phyloP scores from a whole-genome alignment of 2,329 filamentous ascomycete genomes.

The Sarocladiaceae sp. region DNA sequence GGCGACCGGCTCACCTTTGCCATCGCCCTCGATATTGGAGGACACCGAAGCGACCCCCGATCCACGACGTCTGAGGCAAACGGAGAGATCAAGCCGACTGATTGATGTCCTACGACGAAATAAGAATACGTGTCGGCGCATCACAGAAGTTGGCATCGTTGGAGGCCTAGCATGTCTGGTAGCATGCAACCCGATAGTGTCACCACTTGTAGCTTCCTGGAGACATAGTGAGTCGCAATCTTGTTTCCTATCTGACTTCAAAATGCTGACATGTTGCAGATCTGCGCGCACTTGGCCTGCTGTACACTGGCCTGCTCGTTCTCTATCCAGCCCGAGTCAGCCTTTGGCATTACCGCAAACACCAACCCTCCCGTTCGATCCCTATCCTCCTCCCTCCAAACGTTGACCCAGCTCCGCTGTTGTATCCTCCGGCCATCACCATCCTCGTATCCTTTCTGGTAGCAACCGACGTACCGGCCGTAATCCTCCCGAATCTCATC shows the following conservation, averaged over 20 bases:
- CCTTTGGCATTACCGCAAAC: conserved; percentile 35
- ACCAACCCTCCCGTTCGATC: conserved; percentile 29
- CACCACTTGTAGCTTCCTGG: conserved; percentile 39
- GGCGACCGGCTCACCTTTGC: conserved; percentile 47
- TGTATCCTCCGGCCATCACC: conserved; percentile 77
- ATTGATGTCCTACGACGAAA: conserved; percentile 32
- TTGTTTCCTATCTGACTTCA: conserved; percentile 8
- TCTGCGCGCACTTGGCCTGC: conserved; percentile 29
- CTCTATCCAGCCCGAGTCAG: conserved; percentile 57
- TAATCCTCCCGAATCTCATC: conserved; percentile 74
- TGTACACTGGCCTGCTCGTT: conserved; percentile 34
- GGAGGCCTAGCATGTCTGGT: conserved; percentile 42
- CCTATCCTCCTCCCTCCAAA: conserved; percentile 56
- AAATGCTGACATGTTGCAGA: conserved; percentile 26
- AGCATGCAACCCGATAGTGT: conserved; percentile 38
- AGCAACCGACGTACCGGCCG: conserved; percentile 50
- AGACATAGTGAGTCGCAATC: conserved; percentile 36
- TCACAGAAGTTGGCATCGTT: conserved; percentile 46
- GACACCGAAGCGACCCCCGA: conserved; percentile 26
- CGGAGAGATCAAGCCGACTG: conserved; percentile 7
- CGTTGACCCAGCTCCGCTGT: conserved; percentile 88
- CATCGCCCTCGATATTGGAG: conserved; percentile 41
- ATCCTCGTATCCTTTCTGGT: conserved; percentile 72
- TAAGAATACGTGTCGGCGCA: conserved; percentile 46
- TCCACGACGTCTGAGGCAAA: neutral